These are phyloP conservation scores for Amaranthus palmeri DNA, from an alignment of 148 eudicot species.

Conservation along the genomic window DNA sequence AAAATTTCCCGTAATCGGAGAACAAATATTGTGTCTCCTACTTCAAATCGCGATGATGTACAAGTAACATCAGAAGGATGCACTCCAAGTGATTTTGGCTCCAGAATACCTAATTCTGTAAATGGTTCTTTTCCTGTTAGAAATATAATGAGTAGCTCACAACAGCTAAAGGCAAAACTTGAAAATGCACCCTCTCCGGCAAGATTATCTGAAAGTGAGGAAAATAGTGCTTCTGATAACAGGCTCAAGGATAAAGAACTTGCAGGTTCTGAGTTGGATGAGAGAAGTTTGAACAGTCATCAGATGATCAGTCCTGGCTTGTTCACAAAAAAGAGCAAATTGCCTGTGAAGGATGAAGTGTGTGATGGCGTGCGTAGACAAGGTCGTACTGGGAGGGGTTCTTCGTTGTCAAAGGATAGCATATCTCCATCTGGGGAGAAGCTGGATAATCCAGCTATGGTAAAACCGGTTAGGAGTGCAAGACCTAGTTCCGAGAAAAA, in stretches of 20 bases:
- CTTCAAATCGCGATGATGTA: slow-evolving; percentile 62
- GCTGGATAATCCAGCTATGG: slow-evolving; percentile 47
- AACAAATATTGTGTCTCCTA: slow-evolving; percentile 76
- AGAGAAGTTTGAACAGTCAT: slow-evolving; percentile 42
- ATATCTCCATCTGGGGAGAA: slow-evolving; percentile 59
- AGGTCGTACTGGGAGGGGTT: slow-evolving; percentile 76
- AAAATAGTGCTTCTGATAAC: slow-evolving; percentile 54
- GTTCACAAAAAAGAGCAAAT: slow-evolving; percentile 58
- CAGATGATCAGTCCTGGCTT: slow-evolving; percentile 41
- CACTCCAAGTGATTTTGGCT: slow-evolving; percentile 54
- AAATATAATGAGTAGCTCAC: slow-evolving; percentile 41
- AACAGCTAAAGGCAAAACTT: slow-evolving; percentile 47
- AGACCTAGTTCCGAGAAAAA: slow-evolving; percentile 75
- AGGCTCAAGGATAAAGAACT: slow-evolving; percentile 47
- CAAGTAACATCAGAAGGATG: slow-evolving; percentile 62
- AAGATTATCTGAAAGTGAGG: slow-evolving; percentile 76
- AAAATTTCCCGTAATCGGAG: slow-evolving; percentile 86
- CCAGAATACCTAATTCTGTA: slow-evolving; percentile 39
- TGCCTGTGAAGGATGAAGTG: slow-evolving; percentile 48
- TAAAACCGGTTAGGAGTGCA: slow-evolving; percentile 53
- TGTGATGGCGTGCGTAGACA: slow-evolving; percentile 68
- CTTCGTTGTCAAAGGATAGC: slow-evolving; percentile 52
- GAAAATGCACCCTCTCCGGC: slow-evolving; percentile 66
- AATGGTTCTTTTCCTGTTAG: slow-evolving; percentile 46
- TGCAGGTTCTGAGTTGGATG: slow-evolving; percentile 44